Base-by-base conservation (phyloP, 305 asterid species). In the Caryopteris hybrid region DNA sequence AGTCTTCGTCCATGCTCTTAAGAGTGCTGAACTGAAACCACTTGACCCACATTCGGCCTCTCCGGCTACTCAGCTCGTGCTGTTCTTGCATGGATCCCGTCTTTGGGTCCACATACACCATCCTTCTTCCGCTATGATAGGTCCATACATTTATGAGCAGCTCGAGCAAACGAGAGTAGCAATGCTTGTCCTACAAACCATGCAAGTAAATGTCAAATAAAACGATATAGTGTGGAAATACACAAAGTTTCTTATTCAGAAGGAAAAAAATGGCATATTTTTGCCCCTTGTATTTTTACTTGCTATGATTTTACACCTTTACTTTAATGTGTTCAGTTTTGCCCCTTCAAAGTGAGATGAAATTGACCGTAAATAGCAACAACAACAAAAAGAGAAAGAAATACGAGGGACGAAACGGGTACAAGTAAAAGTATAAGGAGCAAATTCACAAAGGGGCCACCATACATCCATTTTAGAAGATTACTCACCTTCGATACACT, bases 91-190 rank as follows among this genome's bases (percentile, higher is more conserved):
- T 88, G n/a, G 67, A 31, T 11, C 98, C 99, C 0, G 89, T 84
- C 52, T 69, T 69, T 0, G 98, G 97, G 76, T 89, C 77, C 51
- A 92, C 77, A 8, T 89, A 88, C 68, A 92, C 93, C 86, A 89
- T 89, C 66, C 94, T 72, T 73, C 96, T 81, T 11, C 85, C 97
- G 31, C 97, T 92, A 18, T 95, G 96, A 85, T 92, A 95, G 2
- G 96, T 98, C 99, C 99, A 95, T 9, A 95, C 95, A 67, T 95
- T 95, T 41, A 95, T 74, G 2, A 95, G 88, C 50, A 95, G 61
- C 87, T 95, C 99, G 23, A 89, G 94, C 64, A 95, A 23, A 75
- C 91, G 86, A 0, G 95, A 82, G 81, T 92, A 92, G 81, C 99
- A 95, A 57, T 89, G 92, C 79, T 84, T 89, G 78, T 90, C 98